Evolutionary conservation across 495 filamentous ascomycete genomes (phyloP).

Genomic region (Xylaria intraflava): DNA sequence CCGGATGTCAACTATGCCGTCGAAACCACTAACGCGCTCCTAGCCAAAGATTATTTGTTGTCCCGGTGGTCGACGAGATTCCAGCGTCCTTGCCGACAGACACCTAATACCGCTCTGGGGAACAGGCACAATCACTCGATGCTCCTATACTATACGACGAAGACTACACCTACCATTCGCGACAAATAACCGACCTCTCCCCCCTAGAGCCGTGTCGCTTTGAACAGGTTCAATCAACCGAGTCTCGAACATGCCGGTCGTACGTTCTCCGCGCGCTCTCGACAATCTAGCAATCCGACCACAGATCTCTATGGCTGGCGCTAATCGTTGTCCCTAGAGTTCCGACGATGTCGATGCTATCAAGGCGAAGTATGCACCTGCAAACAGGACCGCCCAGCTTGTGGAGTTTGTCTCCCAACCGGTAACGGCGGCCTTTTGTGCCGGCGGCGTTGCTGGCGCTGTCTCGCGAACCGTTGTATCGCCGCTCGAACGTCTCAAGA

Average conservation of each 20-base stretch:
- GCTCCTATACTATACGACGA: constrained; percentile 5
- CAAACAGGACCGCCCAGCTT: constrained; percentile 26
- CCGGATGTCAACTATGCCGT: constrained; percentile 26
- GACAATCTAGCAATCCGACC: neutral
- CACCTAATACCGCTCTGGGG: neutral
- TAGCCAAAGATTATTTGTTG: constrained; percentile 20
- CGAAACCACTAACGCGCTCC: constrained; percentile 17
- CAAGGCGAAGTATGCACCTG: constrained; percentile 21
- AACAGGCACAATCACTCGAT: neutral
- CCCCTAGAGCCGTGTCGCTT: neutral
- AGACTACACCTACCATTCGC: constrained; percentile 11
- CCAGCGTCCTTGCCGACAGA: neutral
- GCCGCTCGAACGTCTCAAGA: constrained; percentile 90
- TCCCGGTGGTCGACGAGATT: neutral
- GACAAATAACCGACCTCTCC: neutral
- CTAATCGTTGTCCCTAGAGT: constrained; percentile 19
- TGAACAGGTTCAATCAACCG: neutral
- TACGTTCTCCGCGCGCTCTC: constrained; percentile 16
- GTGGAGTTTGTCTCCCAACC: constrained; percentile 60
- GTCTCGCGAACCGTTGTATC: constrained; percentile 95
- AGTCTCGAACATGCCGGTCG: constrained; percentile 27
- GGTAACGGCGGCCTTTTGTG: constrained; percentile 84
- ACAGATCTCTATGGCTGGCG: constrained; percentile 3
- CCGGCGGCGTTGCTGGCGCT: constrained; percentile 94
- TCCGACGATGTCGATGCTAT: constrained; percentile 13